Evolutionary conservation across 257 asterid genomes (phyloP), one percentile per base, ranked within the genome.

Genomic region (Primulina tabacum): DNA sequence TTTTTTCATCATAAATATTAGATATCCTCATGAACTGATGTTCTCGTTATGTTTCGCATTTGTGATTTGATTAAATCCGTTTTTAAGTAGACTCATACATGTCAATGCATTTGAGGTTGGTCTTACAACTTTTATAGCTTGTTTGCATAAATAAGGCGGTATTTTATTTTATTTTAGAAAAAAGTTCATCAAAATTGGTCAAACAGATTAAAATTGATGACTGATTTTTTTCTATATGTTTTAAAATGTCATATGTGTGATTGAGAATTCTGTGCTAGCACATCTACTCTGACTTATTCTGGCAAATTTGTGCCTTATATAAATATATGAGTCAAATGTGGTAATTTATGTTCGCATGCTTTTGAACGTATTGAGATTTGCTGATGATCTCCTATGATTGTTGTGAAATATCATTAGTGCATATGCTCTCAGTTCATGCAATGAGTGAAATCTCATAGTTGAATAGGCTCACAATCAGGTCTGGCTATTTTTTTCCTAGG

Each of bases 381-480:
- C 53, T 52, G 40, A 26, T 70, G 62, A 21, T 21, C 24, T 21
- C 0, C 24, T 21, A 21, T 32, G 55, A 40, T 71, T 65, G n/a
- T 71, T 14, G 52, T 57, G 20, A 57, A 32, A 62, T 11, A 11
- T 62, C 7, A 28, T 16, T 35, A 60, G 70, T 30, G 28, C 50
- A 65, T 63, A 8, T 14, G 65, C 32, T 18, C 59, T 52, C 14
- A 17, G 24, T 21, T 21, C 24, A 21, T 57, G 59, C 50, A 43
- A 55, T 29, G 28, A 14, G 50, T 37, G 6, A 35, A 24, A 18
- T 33, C 61, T 26, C 37, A 2, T 59, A 29, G 34, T 34, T 57
- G 47, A 72, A 24, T 62, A 29, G 61, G 63, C 52, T 60, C 53
- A 58, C 30, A 30, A 40, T 73, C 66, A 62, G 38, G 29, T 65